Percentiles rank a stretch among this genome's conserved stretches.
Evolutionary conservation across 768 basidiomycete genomes (phyloP).

Genomic region (Aureoboletus auriporus): DNA sequence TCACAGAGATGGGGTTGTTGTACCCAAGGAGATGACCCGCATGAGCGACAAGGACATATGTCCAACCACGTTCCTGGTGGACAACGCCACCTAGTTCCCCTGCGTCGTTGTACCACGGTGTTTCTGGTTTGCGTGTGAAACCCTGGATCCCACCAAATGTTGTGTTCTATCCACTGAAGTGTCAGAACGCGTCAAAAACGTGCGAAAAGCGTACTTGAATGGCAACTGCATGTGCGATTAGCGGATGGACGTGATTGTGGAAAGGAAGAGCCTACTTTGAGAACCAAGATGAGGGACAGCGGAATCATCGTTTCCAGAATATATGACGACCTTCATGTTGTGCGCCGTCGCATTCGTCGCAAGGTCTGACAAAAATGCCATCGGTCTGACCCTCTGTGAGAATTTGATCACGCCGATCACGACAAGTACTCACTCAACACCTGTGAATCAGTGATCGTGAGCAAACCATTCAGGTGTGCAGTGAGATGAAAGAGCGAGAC

Average conservation of each 20-base stretch:
- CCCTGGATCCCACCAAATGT: slow-evolving; percentile 77
- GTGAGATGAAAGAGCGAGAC: not conserved
- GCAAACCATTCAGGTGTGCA: not conserved
- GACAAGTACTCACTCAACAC: slow-evolving; percentile 29
- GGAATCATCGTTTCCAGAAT: slow-evolving; percentile 66
- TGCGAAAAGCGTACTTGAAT: slow-evolving; percentile 41
- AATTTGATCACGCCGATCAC: not conserved
- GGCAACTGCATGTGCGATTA: slow-evolving; percentile 35
- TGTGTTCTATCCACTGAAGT: slow-evolving; percentile 49
- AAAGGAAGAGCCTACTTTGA: slow-evolving; percentile 42
- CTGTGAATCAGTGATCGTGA: slow-evolving; percentile 11
- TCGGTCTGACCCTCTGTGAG: slow-evolving; percentile 40
- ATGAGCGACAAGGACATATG: slow-evolving; percentile 35
- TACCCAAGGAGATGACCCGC: slow-evolving; percentile 37
- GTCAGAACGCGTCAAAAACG: not conserved
- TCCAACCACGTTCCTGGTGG: slow-evolving; percentile 67
- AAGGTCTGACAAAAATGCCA: slow-evolving; percentile 61
- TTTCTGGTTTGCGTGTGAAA: slow-evolving; percentile 63
- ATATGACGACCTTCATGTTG: slow-evolving; percentile 48
- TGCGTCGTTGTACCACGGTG: slow-evolving; percentile 58
- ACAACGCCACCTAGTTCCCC: slow-evolving; percentile 61
- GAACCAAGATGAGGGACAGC: slow-evolving; percentile 58
- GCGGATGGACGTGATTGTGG: not conserved
- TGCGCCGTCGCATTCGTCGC: slow-evolving; percentile 56
- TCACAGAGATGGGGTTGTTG: slow-evolving; percentile 41